Base-by-base conservation (phyloP, 345 rosid genomes). In the Psidium friedrichsthalianum region DNA sequence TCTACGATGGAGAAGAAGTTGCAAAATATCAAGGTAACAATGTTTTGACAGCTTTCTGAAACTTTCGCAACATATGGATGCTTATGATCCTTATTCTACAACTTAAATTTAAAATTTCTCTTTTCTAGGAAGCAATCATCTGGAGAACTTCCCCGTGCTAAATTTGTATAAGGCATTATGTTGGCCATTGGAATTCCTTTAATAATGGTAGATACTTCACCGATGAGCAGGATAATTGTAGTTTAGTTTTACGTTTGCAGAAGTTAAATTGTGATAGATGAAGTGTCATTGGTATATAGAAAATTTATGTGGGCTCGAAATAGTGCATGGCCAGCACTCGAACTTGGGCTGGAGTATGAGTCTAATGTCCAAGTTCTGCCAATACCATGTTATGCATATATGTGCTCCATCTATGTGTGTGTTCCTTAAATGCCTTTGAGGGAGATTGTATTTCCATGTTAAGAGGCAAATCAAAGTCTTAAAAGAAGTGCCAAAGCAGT, bases 1-100 rank as follows among this genome's bases (percentile, higher is more conserved):
- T 97, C 86, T 97, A 92, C 55, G 95, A 97, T 78, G 99, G 99
- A 57, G 97, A 95, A 89, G 98, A 91, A 91, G 97, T 95, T 88
- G 88, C 95, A 32, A 95, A 93, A 89, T 95, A 95, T 88, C 96
- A 94, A 95, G 99, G 99, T 97, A 90, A 44, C 3, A 0, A n/a
- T 74, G 29, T 74, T 18, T 56, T 29, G 44, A 52, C 44, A 82
- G 58, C 58, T 0, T 20, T 29, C 84, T 6, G 5, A 47, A 82
- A 27, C 84, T 21, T 56, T 27, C 57, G 11, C 42, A 32, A 40
- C 18, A 36, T 69, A 21, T 69, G 47, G 84, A 29, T 12, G 6
- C 8, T 56, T 40, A 24, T 27, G 42, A 27, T 56, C 32, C 40
- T 6, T 53, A 12, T 0, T 2, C 32, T n/a, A 56, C 56, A 4